Base-by-base conservation (phyloP, 495 filamentous ascomycete species). In the Patellaria atrata region DNA sequence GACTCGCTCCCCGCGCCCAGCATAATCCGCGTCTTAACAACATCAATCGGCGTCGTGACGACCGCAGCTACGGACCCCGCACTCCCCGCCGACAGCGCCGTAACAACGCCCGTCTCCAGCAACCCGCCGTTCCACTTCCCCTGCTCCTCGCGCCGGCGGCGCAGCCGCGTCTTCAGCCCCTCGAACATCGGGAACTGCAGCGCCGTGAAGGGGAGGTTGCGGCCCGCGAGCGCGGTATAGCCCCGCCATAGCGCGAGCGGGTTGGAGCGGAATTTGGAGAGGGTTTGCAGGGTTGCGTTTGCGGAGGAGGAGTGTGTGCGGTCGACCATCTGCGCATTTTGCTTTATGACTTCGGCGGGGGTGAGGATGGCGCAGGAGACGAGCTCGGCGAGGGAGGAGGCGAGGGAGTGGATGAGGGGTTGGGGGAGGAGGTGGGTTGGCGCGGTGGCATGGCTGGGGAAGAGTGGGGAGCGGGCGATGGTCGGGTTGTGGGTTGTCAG, bases 151-250 rank as follows among this genome's bases (percentile, higher is more conserved):
- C 64, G 37, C 27, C 53, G 54, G 7, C 67, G 40, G 36, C 58
- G 51, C 11, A 73, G 51, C 4, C 28, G 34, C 19, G 56, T 44
- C 31, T 64, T 75, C 24, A 81, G 31, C 39, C 62, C 62, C 57
- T 93, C 84, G 48, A 87, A 92, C 44, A 91, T 57, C 9, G 85
- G 84, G 46, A 92, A 94, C 44, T 92, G 82, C 44, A 92, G 58
- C 4, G 80, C 82, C 11, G 83, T 91, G 42, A 82, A 89, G 0
- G 82, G 86, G 10, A 94, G 47, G 48, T 93, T 92, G 2, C 86
- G 61, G 2, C 77, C 75, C 4, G 77, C 73, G 2, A 93, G 65
- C 4, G 79, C 78, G 2, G 70, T 73, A 52, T 93, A 93, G 4
- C 86, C 86, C 10, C 73, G 64, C 69, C 78, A 85, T 9, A 93